Conservation (phyloP, 106 monocot species). For the Dactylorhiza incarnata region DNA sequence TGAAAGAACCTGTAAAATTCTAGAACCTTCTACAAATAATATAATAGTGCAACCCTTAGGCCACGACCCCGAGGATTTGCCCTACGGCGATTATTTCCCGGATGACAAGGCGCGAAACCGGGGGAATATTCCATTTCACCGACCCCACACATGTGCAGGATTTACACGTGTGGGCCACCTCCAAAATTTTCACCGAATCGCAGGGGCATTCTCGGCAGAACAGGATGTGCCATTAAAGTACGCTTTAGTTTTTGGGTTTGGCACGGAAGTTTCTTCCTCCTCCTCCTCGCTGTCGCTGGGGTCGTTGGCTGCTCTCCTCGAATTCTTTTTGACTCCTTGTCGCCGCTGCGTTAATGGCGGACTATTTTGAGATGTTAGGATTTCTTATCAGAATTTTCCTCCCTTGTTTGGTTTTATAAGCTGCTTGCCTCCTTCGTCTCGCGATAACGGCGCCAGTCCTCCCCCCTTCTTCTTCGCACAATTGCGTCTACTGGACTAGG, state of each 20-base stretch:
- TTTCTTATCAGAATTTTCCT: background rate
- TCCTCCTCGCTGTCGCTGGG: background rate
- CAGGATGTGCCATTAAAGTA: too few relatives aligned
- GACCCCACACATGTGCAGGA: too few relatives aligned
- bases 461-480: background rate
- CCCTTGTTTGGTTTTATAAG: background rate
- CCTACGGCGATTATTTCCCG: too few relatives aligned
- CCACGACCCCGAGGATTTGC: too few relatives aligned
- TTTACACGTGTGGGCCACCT: too few relatives aligned
- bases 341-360: background rate
- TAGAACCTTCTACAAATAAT: too few relatives aligned
- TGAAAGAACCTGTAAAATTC: too few relatives aligned
- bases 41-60: too few relatives aligned
- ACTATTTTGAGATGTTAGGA: background rate
- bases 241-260: background rate
- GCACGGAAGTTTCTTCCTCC: conserved; percentile 1
- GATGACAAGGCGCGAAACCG: too few relatives aligned
- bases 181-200: too few relatives aligned
- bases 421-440: background rate
- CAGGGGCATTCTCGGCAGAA: too few relatives aligned
- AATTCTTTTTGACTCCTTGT: background rate
- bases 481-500: background rate
- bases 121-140: too few relatives aligned
- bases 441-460: background rate
- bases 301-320: conserved; percentile 1